phyloP scores from a whole-genome alignment of 768 basidiomycete genomes.

The Trametes gibbosa region DNA sequence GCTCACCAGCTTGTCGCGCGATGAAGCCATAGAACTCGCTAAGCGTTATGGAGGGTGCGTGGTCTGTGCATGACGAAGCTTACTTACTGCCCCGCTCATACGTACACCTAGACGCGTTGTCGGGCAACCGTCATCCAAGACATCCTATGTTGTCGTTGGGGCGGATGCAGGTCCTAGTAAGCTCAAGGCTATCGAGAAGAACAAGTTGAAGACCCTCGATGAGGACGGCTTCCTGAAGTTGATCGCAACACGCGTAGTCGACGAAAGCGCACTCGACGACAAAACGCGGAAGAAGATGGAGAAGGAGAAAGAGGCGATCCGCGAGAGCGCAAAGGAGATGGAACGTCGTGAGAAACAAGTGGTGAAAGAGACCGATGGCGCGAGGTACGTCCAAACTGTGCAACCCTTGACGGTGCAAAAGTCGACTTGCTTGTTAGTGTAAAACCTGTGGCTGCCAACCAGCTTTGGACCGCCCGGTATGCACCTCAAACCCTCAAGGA shows the following conservation, averaged over 20 bases:
- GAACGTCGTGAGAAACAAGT: conserved; percentile 66
- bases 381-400: not conserved
- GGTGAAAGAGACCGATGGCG: conserved; percentile 33
- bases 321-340: conserved; percentile 72
- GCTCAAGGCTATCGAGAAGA: conserved; percentile 81
- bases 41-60: conserved; percentile 91
- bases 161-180: conserved; percentile 87
- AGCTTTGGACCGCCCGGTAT: conserved; percentile 95
- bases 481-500: conserved; percentile 87
- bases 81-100: not conserved
- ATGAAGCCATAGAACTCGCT: conserved; percentile 82
- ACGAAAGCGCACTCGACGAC: conserved; percentile 48
- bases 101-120: conserved; percentile 72
- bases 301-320: conserved; percentile 77
- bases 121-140: conserved; percentile 83
- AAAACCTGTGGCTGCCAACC: conserved; percentile 34
- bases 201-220: conserved; percentile 66
- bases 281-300: conserved; percentile 79
- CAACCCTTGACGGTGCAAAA: too few relatives aligned
- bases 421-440: not conserved
- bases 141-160: conserved; percentile 86
- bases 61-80: not conserved
- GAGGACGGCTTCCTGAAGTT: conserved; percentile 88
- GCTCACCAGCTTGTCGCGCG: conserved; percentile 78
- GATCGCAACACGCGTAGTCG: conserved; percentile 62